Evolutionary conservation across 805 yeast genomes (phyloP).

Genomic region (Kluyveromyces dobzhanskii): DNA sequence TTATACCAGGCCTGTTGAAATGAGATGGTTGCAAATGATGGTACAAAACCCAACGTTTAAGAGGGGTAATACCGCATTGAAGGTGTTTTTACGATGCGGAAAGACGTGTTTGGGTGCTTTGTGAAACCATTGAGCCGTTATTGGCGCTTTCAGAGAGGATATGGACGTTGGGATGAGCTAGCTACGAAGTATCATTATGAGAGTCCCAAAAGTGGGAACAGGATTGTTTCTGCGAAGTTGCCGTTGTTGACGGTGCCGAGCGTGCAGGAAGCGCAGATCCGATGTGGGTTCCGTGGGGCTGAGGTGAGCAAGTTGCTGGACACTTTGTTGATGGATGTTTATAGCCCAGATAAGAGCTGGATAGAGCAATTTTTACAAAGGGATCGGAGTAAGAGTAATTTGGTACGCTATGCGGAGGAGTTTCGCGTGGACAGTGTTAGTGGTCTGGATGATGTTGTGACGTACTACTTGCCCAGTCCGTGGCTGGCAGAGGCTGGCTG

Average conservation of each 20-base stretch:
- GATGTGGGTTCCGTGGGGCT: conserved; percentile 2
- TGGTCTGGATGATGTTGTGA: conserved; percentile 12
- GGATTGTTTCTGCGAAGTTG: background rate
- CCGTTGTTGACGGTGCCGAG: background rate
- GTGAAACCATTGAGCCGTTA: conserved; percentile 1
- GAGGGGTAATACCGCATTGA: no score
- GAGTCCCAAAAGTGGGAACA: background rate
- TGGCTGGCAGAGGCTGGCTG: conserved; percentile 13
- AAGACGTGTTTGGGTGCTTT: background rate
- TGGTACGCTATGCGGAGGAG: conserved; percentile 17
- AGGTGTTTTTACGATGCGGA: background rate
- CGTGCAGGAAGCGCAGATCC: background rate
- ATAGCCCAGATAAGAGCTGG: conserved; percentile 28
- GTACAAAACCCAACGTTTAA: no score
- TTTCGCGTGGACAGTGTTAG: conserved; percentile 1
- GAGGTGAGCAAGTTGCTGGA: conserved; percentile 16
- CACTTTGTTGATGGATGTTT: conserved; percentile 28
- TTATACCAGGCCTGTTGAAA: no score
- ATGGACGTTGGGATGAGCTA: conserved; percentile 1
- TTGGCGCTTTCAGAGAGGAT: background rate
- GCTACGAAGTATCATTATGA: no score
- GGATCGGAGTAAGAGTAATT: conserved; percentile 5
- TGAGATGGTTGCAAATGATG: no score
- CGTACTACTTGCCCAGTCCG: conserved; percentile 25
- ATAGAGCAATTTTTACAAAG: conserved; percentile 12